Conservation (phyloP, 768 basidiomycete genomes). For the Lentinula detonsa region DNA sequence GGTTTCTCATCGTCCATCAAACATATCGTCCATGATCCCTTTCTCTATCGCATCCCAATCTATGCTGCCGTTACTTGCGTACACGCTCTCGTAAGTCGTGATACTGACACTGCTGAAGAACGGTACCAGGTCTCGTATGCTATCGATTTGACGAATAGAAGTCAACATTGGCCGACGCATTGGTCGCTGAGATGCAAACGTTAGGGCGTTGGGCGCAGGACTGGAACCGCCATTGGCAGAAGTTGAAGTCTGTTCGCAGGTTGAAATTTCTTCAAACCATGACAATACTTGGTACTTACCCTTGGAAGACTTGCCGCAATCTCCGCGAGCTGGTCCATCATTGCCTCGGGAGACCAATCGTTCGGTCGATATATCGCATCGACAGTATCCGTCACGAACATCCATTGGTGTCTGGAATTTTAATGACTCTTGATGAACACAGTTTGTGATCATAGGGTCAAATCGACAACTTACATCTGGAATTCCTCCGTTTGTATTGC, state of each 20-base stretch:
- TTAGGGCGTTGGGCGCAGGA: background rate
- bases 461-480: slow-evolving; percentile 63
- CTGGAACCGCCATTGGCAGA: background rate
- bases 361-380: slow-evolving; percentile 90
- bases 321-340: slow-evolving; percentile 89
- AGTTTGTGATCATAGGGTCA: background rate
- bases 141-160: slow-evolving; percentile 67
- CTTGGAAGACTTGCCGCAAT: slow-evolving; percentile 65
- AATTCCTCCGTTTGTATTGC: slow-evolving; percentile 96
- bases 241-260: background rate
- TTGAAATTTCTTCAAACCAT: background rate
- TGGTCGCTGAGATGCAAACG: slow-evolving; percentile 14
- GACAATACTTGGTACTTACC: slow-evolving; percentile 2
- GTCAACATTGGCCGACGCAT: slow-evolving; percentile 74
- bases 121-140: slow-evolving; percentile 77
- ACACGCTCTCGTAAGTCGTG: slow-evolving; percentile 85
- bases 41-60: slow-evolving; percentile 90
- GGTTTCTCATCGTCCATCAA: slow-evolving; percentile 60
- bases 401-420: slow-evolving; percentile 82
- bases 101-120: slow-evolving; percentile 92
- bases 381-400: slow-evolving; percentile 96
- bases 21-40: slow-evolving; percentile 81
- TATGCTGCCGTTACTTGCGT: slow-evolving; percentile 69
- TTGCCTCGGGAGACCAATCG: slow-evolving; percentile 75
- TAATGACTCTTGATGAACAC: background rate